A percentile compares a stretch with the other conserved stretches of the same genome.
Conservation (phyloP, 192 early-diverging fungal species). For the Gigaspora rosea region DNA sequence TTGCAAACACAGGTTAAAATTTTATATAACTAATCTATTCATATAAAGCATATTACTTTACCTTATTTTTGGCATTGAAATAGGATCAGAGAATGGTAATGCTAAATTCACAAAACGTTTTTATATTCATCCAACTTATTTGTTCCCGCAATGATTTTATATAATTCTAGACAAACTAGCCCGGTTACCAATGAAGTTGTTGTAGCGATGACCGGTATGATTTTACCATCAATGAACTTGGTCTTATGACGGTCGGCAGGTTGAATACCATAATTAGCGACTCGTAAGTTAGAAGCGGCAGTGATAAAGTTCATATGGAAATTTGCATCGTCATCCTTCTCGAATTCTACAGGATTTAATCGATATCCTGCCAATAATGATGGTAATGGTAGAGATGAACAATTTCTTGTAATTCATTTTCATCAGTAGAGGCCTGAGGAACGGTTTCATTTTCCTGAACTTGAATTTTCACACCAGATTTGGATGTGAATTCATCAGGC, state of each 20-base stretch:
- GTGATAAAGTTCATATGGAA: constrained; percentile 99
- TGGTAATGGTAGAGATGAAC: constrained; percentile 73
- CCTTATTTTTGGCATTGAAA: constrained; percentile 81
- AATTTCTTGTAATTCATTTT: constrained; percentile 65
- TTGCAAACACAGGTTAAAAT: too few relatives aligned
- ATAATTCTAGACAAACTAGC: constrained; percentile 96
- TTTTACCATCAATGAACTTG: constrained; percentile 89
- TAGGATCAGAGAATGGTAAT: constrained; percentile 97
- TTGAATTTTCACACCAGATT: constrained; percentile 94
- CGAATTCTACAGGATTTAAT: constrained; percentile 91
- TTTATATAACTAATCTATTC: too few relatives aligned
- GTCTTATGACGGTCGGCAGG: constrained; percentile 78
- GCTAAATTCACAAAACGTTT: constrained; percentile 98
- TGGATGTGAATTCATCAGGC: constrained; percentile 84
- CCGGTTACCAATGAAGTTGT: constrained; percentile 96
- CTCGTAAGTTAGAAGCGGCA: constrained; percentile 94
- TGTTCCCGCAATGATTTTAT: constrained; percentile 84
- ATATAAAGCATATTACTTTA: background rate
- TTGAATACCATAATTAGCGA: constrained; percentile 76
- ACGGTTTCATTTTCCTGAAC: constrained; percentile 85
- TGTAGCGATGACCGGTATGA: constrained; percentile 91
- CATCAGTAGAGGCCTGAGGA: constrained; percentile 49
- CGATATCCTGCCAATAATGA: constrained; percentile 82
- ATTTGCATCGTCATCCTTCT: constrained; percentile 99
- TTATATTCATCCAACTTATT: constrained; percentile 94